Evolutionary conservation across 202 grass and related monocot species (phyloP).

Genomic region (Dendrocalamus latiflorus): DNA sequence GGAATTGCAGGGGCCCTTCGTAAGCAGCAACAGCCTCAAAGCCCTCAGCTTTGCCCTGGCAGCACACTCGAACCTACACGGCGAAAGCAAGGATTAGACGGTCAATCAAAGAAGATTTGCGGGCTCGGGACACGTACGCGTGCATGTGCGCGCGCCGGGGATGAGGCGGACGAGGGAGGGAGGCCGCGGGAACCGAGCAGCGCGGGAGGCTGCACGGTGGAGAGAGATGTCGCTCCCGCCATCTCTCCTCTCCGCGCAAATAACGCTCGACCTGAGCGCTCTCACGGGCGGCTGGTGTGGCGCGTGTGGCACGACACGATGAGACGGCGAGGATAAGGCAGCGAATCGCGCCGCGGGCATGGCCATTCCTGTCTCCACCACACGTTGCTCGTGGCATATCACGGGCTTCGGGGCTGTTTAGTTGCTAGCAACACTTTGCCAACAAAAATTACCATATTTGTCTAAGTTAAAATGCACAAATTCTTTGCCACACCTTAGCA

Average conservation of each 20-base stretch:
- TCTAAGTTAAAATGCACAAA: too few species aligned
- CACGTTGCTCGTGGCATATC: constrained; percentile 11
- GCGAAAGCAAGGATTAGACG: not conserved
- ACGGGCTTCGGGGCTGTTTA: too few species aligned
- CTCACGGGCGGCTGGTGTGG: not conserved
- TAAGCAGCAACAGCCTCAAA: constrained; percentile 9
- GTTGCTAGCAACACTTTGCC: too few species aligned
- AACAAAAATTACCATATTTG: too few species aligned
- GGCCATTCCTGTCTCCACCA: constrained; percentile 10
- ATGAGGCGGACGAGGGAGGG: not conserved
- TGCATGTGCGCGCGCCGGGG: constrained; percentile 28
- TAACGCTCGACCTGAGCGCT: not conserved
- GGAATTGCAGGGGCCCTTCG: not conserved
- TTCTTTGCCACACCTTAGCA: too few species aligned
- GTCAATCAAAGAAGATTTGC: not conserved
- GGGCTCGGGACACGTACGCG: not conserved
- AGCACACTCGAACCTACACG: constrained; percentile 35
- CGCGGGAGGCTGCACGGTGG: constrained; percentile 34
- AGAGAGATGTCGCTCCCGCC: constrained; percentile 56
- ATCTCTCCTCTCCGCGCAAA: constrained; percentile 1
- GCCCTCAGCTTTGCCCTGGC: constrained; percentile 19
- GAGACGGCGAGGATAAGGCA: constrained; percentile 38
- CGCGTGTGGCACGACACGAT: not conserved
- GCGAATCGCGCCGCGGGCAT: constrained; percentile 16
- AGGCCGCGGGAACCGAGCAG: constrained; percentile 14